Base-by-base conservation (phyloP, 768 basidiomycete genomes). In the Gautieria morchelliformis region DNA sequence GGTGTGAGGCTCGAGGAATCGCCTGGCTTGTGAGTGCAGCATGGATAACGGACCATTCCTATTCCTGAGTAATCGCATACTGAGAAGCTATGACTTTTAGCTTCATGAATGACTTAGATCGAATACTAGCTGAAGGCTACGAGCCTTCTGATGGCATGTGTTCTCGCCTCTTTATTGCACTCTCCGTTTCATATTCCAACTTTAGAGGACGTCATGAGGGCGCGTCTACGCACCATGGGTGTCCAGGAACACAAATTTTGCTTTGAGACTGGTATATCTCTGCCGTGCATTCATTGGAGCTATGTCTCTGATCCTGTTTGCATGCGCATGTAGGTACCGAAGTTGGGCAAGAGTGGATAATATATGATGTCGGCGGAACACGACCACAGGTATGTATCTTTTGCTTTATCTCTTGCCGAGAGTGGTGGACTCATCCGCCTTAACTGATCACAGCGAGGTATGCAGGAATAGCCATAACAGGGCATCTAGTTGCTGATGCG, bases 211-310 rank as follows among this genome's bases (percentile, higher is more conserved):
- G 84, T 88, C 54, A 78, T 88, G n/a, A 78, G 85, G 19, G 87
- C 87, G 1, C 75, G 87, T 49, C 72, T 90, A 58, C 76, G 83
- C 24, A 90, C 87, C 1, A 73, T 85, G 52, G 87, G 87, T 1
- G 80, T 87, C 2, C 83, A 88, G 58, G 87, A 90, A 64, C 83
- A 89, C 62, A 71, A 76, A 10, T 83, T 88, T 59, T 65, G 75
- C 20, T 71, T 81, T 53, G 83, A 87, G 48, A 32, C 27, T 19
- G 53, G 53, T 30, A 44, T 17, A 44, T 49, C 24, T 49, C 32
- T 20, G 32, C n/a, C 17, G 20, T 30, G 27, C 14, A 17, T 27
- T 9, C 1, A 27, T 24, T 35, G 8, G n/a, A 27, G 24, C 32
- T 11, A 37, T 10, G 35, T 37, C 35, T 37, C 35, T 27, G 2